Evolutionary conservation across 2,329 filamentous ascomycete species (phyloP).

Genomic region (Xylariaceae sp.): DNA sequence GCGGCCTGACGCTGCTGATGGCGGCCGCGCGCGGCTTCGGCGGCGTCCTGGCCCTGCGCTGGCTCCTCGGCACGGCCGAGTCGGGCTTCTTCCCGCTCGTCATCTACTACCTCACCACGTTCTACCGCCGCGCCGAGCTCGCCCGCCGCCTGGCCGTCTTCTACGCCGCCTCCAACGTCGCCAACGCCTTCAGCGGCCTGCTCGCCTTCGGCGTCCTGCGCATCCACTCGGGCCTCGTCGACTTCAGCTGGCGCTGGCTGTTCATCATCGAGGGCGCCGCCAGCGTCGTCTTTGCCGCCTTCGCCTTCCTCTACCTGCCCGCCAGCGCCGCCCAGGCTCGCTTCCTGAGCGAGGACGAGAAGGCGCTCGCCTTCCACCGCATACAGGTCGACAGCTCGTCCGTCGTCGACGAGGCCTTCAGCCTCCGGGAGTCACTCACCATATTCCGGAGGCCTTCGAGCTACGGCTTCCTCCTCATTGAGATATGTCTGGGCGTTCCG

Average conservation of each 20-base stretch:
- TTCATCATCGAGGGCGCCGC: slow-evolving; percentile 42
- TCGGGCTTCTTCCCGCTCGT: slow-evolving; percentile 63
- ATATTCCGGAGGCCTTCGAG: slow-evolving; percentile 44
- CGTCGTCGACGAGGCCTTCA: slow-evolving; percentile 45
- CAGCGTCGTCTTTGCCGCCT: slow-evolving; percentile 53
- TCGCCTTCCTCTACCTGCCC: slow-evolving; percentile 65
- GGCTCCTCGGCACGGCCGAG: slow-evolving; percentile 64
- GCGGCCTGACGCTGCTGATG: slow-evolving; percentile 54
- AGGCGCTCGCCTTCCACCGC: slow-evolving; percentile 61
- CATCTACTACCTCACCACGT: slow-evolving; percentile 49
- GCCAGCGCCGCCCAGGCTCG: slow-evolving; percentile 53
- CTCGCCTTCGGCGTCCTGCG: slow-evolving; percentile 43
- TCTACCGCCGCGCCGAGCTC: slow-evolving; percentile 65
- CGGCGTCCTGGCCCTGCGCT: slow-evolving; percentile 59
- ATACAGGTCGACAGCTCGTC: slow-evolving; percentile 69
- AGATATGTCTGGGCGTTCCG: slow-evolving; percentile 53
- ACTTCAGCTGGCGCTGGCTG: slow-evolving; percentile 40
- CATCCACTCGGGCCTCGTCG: slow-evolving; percentile 29
- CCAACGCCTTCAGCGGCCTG: slow-evolving; percentile 47
- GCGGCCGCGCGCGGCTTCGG: slow-evolving; percentile 51
- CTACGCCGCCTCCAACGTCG: slow-evolving; percentile 69
- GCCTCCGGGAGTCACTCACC: slow-evolving; percentile 40
- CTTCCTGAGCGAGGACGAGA: slow-evolving; percentile 61
- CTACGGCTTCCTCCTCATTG: slow-evolving; percentile 43
- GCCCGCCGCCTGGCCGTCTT: slow-evolving; percentile 64